Conservation (phyloP, 2,329 filamentous ascomycete species). For the Pestalotiopsis sp. region DNA sequence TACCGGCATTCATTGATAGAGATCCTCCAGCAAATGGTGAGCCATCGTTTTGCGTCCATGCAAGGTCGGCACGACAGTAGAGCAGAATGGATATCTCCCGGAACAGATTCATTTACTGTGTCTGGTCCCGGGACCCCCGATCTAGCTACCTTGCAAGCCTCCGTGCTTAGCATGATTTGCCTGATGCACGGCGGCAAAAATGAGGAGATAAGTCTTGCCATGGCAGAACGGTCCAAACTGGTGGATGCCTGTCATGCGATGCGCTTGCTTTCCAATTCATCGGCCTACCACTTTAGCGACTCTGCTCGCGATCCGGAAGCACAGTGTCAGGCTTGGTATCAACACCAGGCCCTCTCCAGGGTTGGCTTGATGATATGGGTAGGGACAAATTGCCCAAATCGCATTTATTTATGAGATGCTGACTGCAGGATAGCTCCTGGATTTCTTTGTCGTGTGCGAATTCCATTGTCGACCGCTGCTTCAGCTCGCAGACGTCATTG, state of each 20-base stretch:
- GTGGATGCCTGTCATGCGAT: not conserved
- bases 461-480: not conserved
- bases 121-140: not conserved
- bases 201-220: not conserved
- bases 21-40: not conserved
- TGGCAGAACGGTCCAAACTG: not conserved
- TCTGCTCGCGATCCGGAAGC: not conserved
- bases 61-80: not conserved
- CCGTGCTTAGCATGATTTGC: not conserved
- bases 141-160: not conserved
- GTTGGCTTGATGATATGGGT: conserved; percentile 2
- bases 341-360: not conserved
- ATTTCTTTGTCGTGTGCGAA: not conserved
- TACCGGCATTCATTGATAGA: not conserved
- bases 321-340: not conserved
- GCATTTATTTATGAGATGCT: not conserved
- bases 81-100: not conserved
- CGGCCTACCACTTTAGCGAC: not conserved
- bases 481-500: not conserved
- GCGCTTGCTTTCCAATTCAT: not conserved
- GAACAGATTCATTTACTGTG: not conserved
- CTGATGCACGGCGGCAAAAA: not conserved
- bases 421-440: not conserved
- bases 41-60: not conserved
- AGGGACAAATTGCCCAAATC: not conserved